phyloP scores from a whole-genome alignment of 495 filamentous ascomycete species.

The Daldinia concentrica region DNA sequence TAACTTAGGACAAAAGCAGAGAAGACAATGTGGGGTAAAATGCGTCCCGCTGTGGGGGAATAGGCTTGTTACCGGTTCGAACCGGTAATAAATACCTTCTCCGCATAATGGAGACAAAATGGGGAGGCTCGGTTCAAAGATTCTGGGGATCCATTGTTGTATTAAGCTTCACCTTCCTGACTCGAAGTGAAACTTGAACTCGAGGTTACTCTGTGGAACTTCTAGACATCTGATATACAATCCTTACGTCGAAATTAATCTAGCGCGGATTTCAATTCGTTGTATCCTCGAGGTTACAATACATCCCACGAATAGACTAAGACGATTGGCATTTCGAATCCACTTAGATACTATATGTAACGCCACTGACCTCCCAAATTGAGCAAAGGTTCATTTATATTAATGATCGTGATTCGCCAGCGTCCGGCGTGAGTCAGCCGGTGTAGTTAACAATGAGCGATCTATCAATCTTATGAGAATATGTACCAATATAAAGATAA shows the following conservation, averaged over 20 bases:
- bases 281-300: neutral
- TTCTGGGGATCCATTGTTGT: constrained; percentile 1
- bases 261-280: neutral
- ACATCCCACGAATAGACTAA: neutral
- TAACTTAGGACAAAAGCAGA: constrained; percentile 13
- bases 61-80: constrained; percentile 9
- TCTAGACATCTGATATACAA: neutral
- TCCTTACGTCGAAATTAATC: neutral
- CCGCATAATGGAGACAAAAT: constrained; percentile 5
- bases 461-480: neutral
- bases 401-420: constrained; percentile 14
- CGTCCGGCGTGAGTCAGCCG: constrained; percentile 29
- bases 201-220: neutral
- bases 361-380: constrained; percentile 23
- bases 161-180: neutral
- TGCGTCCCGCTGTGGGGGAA: constrained; percentile 38
- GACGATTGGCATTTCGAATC: neutral
- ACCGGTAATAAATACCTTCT: constrained; percentile 29
- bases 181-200: neutral
- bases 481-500: constrained; percentile 17
- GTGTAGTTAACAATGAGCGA: neutral
- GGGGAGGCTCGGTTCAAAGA: neutral
- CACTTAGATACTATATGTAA: neutral
- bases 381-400: constrained; percentile 2
- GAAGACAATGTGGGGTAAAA: constrained; percentile 31